These are phyloP conservation scores for Metarhizium sp. DNA, from an alignment of 2,329 filamentous ascomycete genomes.

Conservation along the genomic window DNA sequence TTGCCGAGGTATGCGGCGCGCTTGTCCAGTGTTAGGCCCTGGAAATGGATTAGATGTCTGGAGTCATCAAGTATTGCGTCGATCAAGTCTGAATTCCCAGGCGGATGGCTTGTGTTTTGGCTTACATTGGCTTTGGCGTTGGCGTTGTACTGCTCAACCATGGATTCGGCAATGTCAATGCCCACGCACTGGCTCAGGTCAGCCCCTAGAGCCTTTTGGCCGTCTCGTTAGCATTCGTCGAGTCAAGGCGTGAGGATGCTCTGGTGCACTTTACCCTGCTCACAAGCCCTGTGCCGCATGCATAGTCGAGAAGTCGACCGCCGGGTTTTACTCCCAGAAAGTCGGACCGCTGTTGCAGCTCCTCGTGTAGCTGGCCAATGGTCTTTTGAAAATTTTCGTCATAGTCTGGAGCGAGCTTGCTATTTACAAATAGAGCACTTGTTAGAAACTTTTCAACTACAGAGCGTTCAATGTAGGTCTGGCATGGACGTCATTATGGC, in stretches of 20 bases:
- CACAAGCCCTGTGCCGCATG: conserved; percentile 61
- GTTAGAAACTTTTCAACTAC: neutral
- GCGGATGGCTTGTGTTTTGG: neutral
- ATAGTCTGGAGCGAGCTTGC: conserved; percentile 21
- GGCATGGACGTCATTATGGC: neutral
- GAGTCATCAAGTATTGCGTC: no score
- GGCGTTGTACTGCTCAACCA: conserved; percentile 59
- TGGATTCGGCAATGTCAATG: conserved; percentile 61
- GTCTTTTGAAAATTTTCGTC: conserved; percentile 47
- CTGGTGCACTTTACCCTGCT: conserved; percentile 41
- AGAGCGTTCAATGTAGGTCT: neutral
- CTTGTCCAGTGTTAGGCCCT: conserved; percentile 40
- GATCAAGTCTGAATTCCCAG: no score
- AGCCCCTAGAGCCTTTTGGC: conserved; percentile 12
- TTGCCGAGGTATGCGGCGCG: conserved; percentile 51
- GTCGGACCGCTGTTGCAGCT: conserved; percentile 41
- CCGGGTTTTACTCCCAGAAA: conserved; percentile 48
- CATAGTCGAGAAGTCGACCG: conserved; percentile 61
- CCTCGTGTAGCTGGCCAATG: conserved; percentile 41
- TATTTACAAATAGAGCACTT: conserved; percentile 5
- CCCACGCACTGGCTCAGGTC: conserved; percentile 48
- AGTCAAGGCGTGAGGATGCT: neutral
- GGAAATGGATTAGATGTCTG: neutral
- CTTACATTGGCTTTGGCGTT: conserved; percentile 43
- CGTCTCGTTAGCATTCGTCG: neutral